Percentiles rank a stretch among this genome's conserved stretches.
Conservation (phyloP, 179 eudicot genomes). For the Amaranthus tricolor region DNA sequence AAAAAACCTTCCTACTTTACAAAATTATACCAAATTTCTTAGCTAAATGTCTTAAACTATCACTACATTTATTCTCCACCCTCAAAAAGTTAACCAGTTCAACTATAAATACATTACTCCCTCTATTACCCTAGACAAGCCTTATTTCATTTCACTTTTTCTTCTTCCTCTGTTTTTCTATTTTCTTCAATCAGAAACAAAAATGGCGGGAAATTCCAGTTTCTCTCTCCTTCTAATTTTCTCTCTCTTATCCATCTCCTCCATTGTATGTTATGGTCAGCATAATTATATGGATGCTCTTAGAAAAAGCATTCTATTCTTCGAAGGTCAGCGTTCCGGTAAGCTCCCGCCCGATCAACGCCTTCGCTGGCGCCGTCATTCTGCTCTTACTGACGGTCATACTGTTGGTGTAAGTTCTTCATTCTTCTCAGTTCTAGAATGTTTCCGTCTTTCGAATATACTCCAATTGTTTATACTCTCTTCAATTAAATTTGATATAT, state of each 20-base stretch:
- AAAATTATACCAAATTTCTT: too few relatives aligned
- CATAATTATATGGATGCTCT: conserved; percentile 81
- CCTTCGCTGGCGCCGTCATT: conserved; percentile 78
- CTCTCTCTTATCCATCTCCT: conserved; percentile 12
- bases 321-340: conserved; percentile 97
- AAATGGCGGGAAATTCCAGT: conserved; percentile 52
- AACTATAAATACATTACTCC: neutral
- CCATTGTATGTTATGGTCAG: neutral
- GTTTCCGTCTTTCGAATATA: neutral
- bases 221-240: conserved; percentile 29
- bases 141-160: conserved; percentile 10
- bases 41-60: too few relatives aligned
- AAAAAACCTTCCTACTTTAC: too few relatives aligned
- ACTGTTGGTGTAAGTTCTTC: conserved; percentile 55
- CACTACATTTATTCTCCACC: too few relatives aligned
- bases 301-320: conserved; percentile 77
- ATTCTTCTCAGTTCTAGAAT: neutral
- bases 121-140: conserved; percentile 14
- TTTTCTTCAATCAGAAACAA: neutral
- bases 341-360: conserved; percentile 86
- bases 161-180: conserved; percentile 9
- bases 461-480: too few relatives aligned
- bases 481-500: too few relatives aligned
- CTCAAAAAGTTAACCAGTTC: neutral
- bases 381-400: conserved; percentile 82